These are phyloP conservation scores for Candida coquimbonensis DNA, from an alignment of 805 yeast species.

Conservation along the genomic window DNA sequence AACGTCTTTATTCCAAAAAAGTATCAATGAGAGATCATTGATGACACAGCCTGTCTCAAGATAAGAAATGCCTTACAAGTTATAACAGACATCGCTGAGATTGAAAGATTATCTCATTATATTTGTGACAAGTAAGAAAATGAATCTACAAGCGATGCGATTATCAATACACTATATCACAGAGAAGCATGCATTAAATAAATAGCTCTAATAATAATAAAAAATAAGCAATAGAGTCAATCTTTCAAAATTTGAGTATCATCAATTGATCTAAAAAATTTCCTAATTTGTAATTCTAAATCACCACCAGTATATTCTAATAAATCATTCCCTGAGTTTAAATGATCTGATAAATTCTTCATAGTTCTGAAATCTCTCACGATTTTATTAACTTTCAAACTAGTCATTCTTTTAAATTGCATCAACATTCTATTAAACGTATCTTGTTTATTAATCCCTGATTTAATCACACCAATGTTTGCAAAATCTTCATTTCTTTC, in stretches of 20 bases:
- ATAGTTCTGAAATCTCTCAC: constrained; percentile 35
- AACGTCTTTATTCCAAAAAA: no score
- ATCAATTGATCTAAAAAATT: constrained; percentile 42
- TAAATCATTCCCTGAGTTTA: constrained; percentile 35
- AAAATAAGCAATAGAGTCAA: not conserved
- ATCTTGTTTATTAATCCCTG: constrained; percentile 43
- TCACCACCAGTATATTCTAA: constrained; percentile 35
- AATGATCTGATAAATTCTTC: constrained; percentile 23
- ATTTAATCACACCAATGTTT: constrained; percentile 46
- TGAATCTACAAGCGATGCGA: no score
- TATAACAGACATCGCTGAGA: no score
- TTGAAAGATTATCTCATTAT: no score
- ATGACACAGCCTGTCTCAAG: no score
- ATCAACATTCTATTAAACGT: constrained; percentile 43
- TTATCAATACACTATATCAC: no score
- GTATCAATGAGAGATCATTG: no score
- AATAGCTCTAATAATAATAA: not conserved
- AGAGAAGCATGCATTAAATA: no score
- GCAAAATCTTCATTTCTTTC: constrained; percentile 49
- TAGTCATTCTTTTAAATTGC: constrained; percentile 54
- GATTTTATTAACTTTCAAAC: constrained; percentile 40
- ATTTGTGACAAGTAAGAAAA: no score
- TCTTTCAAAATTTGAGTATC: constrained; percentile 33
- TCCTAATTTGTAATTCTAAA: constrained; percentile 40
- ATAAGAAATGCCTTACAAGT: no score